Evolutionary conservation across 352 stramenopile genomes (phyloP).

Genomic region (Thraustochytrium sp.): DNA sequence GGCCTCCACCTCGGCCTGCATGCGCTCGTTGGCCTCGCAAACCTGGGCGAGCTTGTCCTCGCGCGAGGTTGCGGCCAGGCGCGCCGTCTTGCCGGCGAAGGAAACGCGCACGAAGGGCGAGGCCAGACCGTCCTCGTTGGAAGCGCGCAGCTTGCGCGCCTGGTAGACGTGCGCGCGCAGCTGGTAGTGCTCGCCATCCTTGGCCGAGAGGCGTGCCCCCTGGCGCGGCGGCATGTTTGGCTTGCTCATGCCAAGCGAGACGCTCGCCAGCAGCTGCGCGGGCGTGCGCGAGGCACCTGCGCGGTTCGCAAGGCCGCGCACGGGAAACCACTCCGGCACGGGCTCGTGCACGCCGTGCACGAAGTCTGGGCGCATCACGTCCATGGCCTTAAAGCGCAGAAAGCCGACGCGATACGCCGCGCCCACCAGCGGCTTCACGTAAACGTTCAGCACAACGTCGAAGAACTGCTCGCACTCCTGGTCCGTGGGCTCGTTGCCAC

Average conservation of each 20-base stretch:
- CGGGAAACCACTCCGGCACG: neutral
- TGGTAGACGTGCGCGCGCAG: constrained; percentile 76
- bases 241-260: neutral
- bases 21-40: neutral
- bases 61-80: neutral
- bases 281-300: neutral
- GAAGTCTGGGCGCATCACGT: constrained; percentile 13
- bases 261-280: neutral
- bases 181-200: constrained; percentile 51
- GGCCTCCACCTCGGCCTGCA: too few species aligned
- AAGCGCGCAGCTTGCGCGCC: constrained; percentile 57
- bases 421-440: constrained; percentile 21
- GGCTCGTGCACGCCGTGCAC: too few species aligned
- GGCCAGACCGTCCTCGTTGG: constrained; percentile 54
- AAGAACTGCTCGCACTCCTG: constrained; percentile 2
- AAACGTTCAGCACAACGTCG: constrained; percentile 25
- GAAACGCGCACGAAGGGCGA: constrained; percentile 70
- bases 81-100: constrained; percentile 58
- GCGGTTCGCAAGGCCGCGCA: neutral
- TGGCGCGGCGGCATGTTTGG: neutral
- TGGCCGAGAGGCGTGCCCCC: neutral
- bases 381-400: neutral
- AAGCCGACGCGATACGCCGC: neutral
- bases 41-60: neutral
- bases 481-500: neutral